These are phyloP conservation scores for Thyridium curvatum DNA, from an alignment of 2,329 filamentous ascomycete species.

Conservation along the genomic window DNA sequence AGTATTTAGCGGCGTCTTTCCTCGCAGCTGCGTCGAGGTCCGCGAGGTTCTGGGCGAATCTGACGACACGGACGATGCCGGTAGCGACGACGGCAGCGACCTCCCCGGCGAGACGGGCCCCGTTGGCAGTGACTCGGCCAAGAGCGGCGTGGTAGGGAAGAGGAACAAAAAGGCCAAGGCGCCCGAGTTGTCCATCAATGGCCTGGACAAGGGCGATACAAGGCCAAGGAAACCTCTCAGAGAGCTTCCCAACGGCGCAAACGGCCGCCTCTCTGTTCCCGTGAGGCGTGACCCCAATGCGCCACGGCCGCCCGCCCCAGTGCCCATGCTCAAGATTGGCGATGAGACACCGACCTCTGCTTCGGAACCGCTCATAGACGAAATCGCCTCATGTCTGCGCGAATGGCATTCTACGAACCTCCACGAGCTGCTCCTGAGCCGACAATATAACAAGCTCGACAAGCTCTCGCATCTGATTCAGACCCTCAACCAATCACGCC, in stretches of 20 bases:
- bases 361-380: constrained; percentile 88
- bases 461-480: constrained; percentile 74
- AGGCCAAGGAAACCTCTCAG: constrained; percentile 7
- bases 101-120: constrained; percentile 24
- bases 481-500: constrained; percentile 75
- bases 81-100: constrained; percentile 26
- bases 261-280: constrained; percentile 37
- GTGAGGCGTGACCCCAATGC: constrained; percentile 57
- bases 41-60: constrained; percentile 81
- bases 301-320: constrained; percentile 79
- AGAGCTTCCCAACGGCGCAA: constrained; percentile 2
- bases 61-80: constrained; percentile 44
- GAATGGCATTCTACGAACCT: constrained; percentile 99
- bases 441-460: constrained; percentile 76
- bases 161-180: constrained; percentile 24
- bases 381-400: constrained; percentile 91
- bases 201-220: constrained; percentile 6
- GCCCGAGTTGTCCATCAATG: constrained; percentile 11
- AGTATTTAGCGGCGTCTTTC: constrained; percentile 98
- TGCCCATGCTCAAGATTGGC: constrained; percentile 95
- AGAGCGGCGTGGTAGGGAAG: constrained; percentile 39
- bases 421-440: constrained; percentile 79
- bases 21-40: constrained; percentile 88
- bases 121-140: constrained; percentile 43
- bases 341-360: constrained; percentile 90